Base-by-base conservation (phyloP, 1,139 yeast species). In the Suhomyces atakaporum region DNA sequence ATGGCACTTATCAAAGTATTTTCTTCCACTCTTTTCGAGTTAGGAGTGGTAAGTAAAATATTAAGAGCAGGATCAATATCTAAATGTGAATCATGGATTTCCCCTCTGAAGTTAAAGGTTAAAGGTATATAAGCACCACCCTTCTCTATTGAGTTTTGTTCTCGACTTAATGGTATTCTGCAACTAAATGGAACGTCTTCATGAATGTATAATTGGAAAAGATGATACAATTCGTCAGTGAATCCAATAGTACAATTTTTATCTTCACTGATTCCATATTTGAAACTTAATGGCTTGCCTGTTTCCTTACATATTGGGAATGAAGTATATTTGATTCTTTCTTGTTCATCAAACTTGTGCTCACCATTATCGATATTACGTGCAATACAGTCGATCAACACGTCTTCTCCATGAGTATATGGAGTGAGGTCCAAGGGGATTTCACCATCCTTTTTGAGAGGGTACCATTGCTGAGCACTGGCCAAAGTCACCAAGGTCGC, bases 141-240 rank as follows among this genome's bases (percentile, higher is more conserved):
- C 44, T 64, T 61, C 42, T 68, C 75, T 35, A 66, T 53, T 33
- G 63, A 63, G 43, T 69, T 58, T 16, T 63, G 54, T 36, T 73
- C 74, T 8, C 69, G 64, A 39, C 74, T 64, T 30, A 74, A 49
- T 3, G 84, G 84, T 16, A 82, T 50, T 39, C 85, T 67, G 57
- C 94, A 84, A 39, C 85, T 75, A 53, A 80, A 79, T 18, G 94
- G 94, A 3, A 75, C 81, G 56, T 84, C 94, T 56, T 83, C 85
- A 54, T 84, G 94, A 37, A 84, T 67, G 52, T 84, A 83, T 35
- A 84, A 64, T 60, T 84, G 92, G 56, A 84, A 82, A 42, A 84
- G 58, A 51, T 84, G 94, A 53, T 75, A 84, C 34, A 78, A 56
- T 48, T 81, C 84, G 55, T 84, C 92, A n/a, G 76, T 69, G 36